A percentile compares a stretch with the other conserved stretches of the same genome.
Evolutionary conservation across 2,329 filamentous ascomycete species (phyloP).

Genomic region (Raffaelea arxii): DNA sequence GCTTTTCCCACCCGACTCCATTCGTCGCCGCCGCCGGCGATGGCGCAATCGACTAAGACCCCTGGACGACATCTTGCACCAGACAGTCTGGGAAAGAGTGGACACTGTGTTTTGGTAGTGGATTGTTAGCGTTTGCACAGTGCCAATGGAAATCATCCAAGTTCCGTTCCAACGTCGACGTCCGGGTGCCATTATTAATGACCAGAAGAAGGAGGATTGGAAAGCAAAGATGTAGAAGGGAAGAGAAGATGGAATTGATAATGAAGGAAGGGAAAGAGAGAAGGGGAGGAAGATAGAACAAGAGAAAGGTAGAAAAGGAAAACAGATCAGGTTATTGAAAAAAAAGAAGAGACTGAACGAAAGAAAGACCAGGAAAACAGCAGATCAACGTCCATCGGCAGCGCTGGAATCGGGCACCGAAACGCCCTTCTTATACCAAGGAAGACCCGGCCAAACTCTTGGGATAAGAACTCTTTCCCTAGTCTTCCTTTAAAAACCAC

Average conservation of each 20-base stretch:
- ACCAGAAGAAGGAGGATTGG: background rate
- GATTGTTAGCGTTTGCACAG: background rate
- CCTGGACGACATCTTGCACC: slow-evolving; percentile 7
- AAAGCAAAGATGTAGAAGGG: background rate
- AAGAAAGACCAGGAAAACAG: too few species aligned
- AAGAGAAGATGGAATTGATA: background rate
- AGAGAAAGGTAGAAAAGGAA: too few species aligned
- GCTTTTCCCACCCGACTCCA: slow-evolving; percentile 7
- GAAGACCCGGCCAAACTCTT: too few species aligned
- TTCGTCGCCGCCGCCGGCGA: slow-evolving; percentile 5
- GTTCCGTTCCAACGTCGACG: background rate
- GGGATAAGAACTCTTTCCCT: background rate
- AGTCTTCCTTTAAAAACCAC: background rate
- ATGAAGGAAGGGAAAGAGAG: background rate
- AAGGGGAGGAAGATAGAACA: too few species aligned
- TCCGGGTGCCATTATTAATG: background rate
- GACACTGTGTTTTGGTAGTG: background rate
- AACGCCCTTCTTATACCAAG: too few species aligned
- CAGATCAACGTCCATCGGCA: too few species aligned
- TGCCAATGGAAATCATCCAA: background rate
- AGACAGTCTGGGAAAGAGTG: background rate
- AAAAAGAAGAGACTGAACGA: too few species aligned
- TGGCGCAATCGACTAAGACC: slow-evolving; percentile 15
- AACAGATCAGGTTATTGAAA: too few species aligned
- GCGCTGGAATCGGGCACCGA: too few species aligned